Evolutionary conservation across 1,139 yeast species (phyloP), one percentile per base, ranked within the genome.

Genomic region (Pichia sp.): DNA sequence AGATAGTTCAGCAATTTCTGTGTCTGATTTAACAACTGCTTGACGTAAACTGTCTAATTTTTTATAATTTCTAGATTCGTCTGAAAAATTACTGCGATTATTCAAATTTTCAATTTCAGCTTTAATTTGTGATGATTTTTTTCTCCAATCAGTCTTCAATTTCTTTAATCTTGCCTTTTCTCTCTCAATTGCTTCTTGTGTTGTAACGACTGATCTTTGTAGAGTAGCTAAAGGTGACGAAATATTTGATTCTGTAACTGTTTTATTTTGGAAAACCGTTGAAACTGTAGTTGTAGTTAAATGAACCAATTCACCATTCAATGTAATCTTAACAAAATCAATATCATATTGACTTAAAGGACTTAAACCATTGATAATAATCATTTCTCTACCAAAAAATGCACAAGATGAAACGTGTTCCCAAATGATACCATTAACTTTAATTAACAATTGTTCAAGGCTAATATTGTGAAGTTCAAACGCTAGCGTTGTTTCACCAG

Each of bases 331-430:
- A 38, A 75, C 63, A 42, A 80, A 64, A 44, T 78, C 84, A 39
- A 82, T 72, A 51, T 79, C 86, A 52, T 80, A 82, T 47, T 81
- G 85, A 33, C 78, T 76, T 23, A 76, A 61, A 0, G 88, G 84
- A 11, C 85, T 77, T 38, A 82, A 63, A 1, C 87, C 87, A 56
- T 75, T 76, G 30, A 81, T 73, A 8, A 78, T 66, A 31, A 74
- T 68, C 45, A 65, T 63, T 37, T 73, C 76, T 31, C 67, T 63
- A 18, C 62, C 63, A 25, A 59, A 51, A 3, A 63, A 51, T 6
- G 64, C 53, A 26, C 72, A 71, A 32, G 72, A 63, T 0, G 70
- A 57, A 43, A 67, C 66, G 63, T 76, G 69, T 52, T 74, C 65
- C 89, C 89, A 81, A 18, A 71, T 62, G 13, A 80, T 66, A 38